A percentile compares a stretch with the other conserved stretches of the same genome.
phyloP scores from a whole-genome alignment of 2,329 filamentous ascomycete species.

The Coleophoma crateriformis region DNA sequence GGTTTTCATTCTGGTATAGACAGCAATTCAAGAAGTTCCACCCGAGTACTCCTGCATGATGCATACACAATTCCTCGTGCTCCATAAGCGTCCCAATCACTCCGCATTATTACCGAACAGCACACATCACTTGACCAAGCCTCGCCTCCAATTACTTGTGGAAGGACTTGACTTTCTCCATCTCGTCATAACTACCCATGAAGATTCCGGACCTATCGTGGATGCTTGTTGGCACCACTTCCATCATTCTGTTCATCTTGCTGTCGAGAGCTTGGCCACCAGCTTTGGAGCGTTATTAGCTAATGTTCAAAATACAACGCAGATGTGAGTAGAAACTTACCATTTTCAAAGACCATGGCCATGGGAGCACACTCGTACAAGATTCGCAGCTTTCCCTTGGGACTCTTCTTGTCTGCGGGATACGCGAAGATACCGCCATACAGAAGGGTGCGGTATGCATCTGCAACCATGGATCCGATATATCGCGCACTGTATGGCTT shows the following conservation, averaged over 20 bases:
- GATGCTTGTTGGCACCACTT: constrained; percentile 84
- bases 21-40: too few relatives aligned
- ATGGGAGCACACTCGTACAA: constrained; percentile 98
- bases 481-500: constrained; percentile 96
- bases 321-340: constrained; percentile 42
- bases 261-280: constrained; percentile 90
- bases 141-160: constrained; percentile 7
- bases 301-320: background rate
- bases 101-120: background rate
- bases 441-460: constrained; percentile 90
- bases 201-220: constrained; percentile 96
- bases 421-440: constrained; percentile 98
- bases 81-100: background rate
- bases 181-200: constrained; percentile 88
- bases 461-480: constrained; percentile 97
- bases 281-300: constrained; percentile 47
- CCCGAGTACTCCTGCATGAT: background rate
- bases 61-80: background rate
- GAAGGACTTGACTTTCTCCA: constrained; percentile 74
- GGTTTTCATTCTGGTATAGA: too few relatives aligned
- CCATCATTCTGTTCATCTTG: constrained; percentile 85
- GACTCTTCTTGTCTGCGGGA: constrained; percentile 94
- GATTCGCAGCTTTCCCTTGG: constrained; percentile 96
- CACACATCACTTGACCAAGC: background rate
- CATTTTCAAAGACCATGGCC: constrained; percentile 98